Evolutionary conservation across 2,329 filamentous ascomycete species (phyloP), one percentile per base, ranked within the genome.

Genomic region (Colletotrichum sp.): DNA sequence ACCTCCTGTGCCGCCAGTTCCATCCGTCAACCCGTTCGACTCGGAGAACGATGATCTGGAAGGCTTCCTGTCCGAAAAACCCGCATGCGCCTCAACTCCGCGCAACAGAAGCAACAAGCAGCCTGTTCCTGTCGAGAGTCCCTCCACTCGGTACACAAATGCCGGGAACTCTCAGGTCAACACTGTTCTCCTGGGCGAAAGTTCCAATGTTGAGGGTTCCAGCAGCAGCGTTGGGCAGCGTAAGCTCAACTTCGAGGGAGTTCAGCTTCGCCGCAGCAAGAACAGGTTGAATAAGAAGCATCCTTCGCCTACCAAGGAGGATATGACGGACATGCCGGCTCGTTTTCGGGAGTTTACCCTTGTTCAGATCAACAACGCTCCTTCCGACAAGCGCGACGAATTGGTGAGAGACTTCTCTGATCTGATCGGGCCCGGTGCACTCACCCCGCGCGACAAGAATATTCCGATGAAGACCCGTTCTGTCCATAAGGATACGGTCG

Each of bases 301-400:
- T 51, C 86, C 85, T 8, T 87, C 85, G 4, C 85, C 86, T 4
- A 86, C 82, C 78, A 86, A 86, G 71, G 78, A 80, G 34, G 82
- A 81, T 12, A 77, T 87, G 27, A 81, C 85, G 63, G 77, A 82
- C n/a, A 77, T 86, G 29, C 82, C 83, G 63, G 70, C 75, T 36
- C 82, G 81, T 3, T 81, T 86, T 21, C 80, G 79, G 27, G 70
- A 24, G 8, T 74, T 43, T 54, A 64, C 63, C n/a, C 58, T 72
- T 21, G 34, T 51, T 4, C 57, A 72, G n/a, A 72, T 72, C 57
- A 47, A 65, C n/a, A 59, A 59, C n/a, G 63, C 63, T n/a, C 69
- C 72, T 18, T 18, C 31, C 15, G 58, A 73, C 29, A 55, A 75
- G 21, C 65, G 54, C 6, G 62, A 70, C 13, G 73, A 66, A 33